Percentiles rank a stretch among this genome's conserved stretches.
These are phyloP conservation scores for Cynara cardunculus DNA, from an alignment of 129 eudicot genomes.

Conservation along the genomic window DNA sequence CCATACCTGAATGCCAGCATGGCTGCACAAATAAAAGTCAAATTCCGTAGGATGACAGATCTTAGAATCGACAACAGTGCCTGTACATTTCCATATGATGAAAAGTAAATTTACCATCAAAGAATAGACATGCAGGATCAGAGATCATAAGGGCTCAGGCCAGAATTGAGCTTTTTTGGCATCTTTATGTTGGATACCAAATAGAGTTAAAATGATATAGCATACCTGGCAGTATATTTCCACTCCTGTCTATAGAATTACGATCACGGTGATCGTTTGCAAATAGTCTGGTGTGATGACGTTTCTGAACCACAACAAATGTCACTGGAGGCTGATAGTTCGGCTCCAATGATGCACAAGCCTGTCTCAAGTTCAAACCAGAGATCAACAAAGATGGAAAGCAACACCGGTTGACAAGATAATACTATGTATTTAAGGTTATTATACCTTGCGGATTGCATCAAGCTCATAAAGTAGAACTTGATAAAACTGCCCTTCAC, in stretches of 20 bases:
- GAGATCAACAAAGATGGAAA: not conserved
- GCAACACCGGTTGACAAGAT: not conserved
- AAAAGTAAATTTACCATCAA: not conserved
- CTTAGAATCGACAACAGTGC: conserved; percentile 90
- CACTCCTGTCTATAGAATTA: conserved; percentile 72
- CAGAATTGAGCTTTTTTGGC: no score
- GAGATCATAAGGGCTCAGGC: not conserved
- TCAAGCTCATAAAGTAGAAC: conserved; percentile 84
- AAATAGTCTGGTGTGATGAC: conserved; percentile 86
- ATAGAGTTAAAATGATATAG: not conserved
- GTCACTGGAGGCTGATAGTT: conserved; percentile 91
- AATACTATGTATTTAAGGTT: not conserved
- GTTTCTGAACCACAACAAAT: conserved; percentile 94
- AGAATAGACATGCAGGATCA: not conserved
- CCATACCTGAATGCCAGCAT: conserved; percentile 84
- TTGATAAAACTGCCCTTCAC: conserved; percentile 93
- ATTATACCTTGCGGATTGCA: conserved; percentile 78
- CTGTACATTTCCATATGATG: conserved; percentile 27
- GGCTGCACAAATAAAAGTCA: conserved; percentile 88
- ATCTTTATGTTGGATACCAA: not conserved
- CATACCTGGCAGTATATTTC: conserved; percentile 85
- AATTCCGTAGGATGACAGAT: conserved; percentile 94
- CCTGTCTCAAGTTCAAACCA: conserved; percentile 34
- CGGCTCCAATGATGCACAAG: conserved; percentile 81
- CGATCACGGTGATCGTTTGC: conserved; percentile 74